Conservation (phyloP, 495 filamentous ascomycete species). For the Aspergillus nanangensis region DNA sequence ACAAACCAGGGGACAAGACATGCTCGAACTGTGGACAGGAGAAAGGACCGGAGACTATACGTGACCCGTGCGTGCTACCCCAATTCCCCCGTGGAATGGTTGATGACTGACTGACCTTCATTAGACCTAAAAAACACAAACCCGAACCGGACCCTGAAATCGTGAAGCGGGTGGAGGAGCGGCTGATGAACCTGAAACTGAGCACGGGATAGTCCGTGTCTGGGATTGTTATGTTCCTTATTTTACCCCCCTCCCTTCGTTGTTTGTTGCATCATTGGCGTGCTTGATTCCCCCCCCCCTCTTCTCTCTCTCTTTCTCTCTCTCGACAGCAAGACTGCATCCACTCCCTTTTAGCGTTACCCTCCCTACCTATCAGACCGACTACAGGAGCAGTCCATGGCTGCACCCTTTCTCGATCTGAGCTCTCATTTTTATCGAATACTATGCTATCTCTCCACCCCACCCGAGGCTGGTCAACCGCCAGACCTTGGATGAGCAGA, state of each 20-base stretch:
- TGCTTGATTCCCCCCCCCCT: not conserved
- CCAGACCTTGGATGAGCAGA: not conserved
- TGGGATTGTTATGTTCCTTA: not conserved
- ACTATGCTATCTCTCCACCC: not conserved
- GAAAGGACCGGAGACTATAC: constrained; percentile 42
- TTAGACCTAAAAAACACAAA: constrained; percentile 54
- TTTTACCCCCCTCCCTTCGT: not conserved
- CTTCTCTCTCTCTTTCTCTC: too few species aligned
- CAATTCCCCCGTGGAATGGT: not conserved
- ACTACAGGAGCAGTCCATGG: not conserved
- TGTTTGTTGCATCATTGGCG: not conserved
- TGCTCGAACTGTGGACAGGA: constrained; percentile 62
- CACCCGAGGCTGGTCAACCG: not conserved
- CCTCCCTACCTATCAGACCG: too few species aligned
- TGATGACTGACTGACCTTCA: constrained; percentile 14
- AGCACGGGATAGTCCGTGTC: constrained; percentile 2
- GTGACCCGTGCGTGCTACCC: constrained; percentile 44
- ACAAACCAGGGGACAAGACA: constrained; percentile 36
- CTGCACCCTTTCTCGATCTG: not conserved
- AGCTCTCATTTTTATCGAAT: not conserved
- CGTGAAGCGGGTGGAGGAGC: constrained; percentile 54
- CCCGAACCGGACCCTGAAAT: constrained; percentile 63
- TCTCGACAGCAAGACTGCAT: not conserved
- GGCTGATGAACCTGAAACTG: constrained; percentile 44
- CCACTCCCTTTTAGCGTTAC: not conserved